These are phyloP conservation scores for Citrus hindsii DNA, from an alignment of 345 rosid genomes.

Conservation along the genomic window DNA sequence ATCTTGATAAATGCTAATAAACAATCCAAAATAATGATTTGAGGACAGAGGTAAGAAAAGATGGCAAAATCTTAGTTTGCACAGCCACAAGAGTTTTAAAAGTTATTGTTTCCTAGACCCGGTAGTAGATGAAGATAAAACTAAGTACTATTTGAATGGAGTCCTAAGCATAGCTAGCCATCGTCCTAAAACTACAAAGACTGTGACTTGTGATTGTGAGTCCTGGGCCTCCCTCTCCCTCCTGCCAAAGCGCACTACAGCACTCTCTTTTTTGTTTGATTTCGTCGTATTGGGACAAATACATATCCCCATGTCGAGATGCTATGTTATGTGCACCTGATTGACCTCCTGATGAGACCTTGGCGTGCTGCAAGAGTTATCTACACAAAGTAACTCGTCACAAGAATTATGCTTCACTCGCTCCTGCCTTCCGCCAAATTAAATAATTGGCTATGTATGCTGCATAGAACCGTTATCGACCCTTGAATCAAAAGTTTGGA, in stretches of 20 bases:
- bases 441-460: too few relatives aligned
- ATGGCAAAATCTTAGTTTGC: too few relatives aligned
- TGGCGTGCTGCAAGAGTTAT: constrained; percentile 5
- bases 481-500: neutral
- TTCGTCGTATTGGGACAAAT: neutral
- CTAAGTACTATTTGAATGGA: neutral
- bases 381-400: neutral
- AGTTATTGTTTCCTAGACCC: neutral
- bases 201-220: too few relatives aligned
- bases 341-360: constrained; percentile 3
- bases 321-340: neutral
- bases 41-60: too few relatives aligned
- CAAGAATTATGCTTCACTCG: neutral
- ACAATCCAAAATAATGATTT: too few relatives aligned
- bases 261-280: neutral
- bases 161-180: neutral
- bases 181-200: too few relatives aligned
- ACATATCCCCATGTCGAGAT: neutral
- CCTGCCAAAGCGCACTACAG: neutral
- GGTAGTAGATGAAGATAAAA: neutral
- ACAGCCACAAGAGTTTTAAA: neutral
- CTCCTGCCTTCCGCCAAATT: neutral
- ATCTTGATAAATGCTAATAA: too few relatives aligned
- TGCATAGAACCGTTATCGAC: too few relatives aligned
- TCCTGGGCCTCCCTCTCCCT: too few relatives aligned